Conservation (phyloP, 1,139 yeast species). For the Magnusiomyces suaveolens region DNA sequence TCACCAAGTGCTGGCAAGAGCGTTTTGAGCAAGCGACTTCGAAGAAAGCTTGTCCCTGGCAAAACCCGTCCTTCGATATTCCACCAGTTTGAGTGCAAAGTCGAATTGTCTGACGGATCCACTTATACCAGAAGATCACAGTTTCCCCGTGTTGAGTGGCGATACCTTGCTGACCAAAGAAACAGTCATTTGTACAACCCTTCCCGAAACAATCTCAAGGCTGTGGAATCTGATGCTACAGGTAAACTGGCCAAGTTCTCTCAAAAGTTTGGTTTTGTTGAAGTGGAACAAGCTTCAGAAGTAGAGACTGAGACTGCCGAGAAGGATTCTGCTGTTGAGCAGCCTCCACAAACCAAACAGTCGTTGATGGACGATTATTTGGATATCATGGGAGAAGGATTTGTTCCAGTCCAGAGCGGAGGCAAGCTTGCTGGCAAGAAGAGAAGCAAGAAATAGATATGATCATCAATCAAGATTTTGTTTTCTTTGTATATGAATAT, state of each 20-base stretch:
- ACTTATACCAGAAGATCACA: slow-evolving; percentile 76
- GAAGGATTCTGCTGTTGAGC: slow-evolving; percentile 17
- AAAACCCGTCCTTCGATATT: slow-evolving; percentile 89
- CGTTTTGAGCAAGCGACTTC: slow-evolving; percentile 21
- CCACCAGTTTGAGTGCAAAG: slow-evolving; percentile 75
- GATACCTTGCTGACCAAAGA: slow-evolving; percentile 83
- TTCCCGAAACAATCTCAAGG: slow-evolving; percentile 62
- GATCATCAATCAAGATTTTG: no score
- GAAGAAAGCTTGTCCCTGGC: slow-evolving; percentile 42
- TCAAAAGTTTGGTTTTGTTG: slow-evolving; percentile 51
- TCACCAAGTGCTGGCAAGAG: slow-evolving; percentile 19
- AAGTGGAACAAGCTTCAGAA: slow-evolving; percentile 17
- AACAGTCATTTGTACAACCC: slow-evolving; percentile 84
- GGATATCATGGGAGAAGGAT: slow-evolving; percentile 54
- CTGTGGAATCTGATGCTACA: slow-evolving; percentile 70
- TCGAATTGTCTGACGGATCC: slow-evolving; percentile 89
- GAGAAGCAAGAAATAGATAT: slow-evolving; percentile 32
- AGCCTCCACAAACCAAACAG: slow-evolving; percentile 24
- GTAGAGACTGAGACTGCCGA: slow-evolving; percentile 7
- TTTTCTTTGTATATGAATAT: no score
- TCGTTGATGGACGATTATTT: slow-evolving; percentile 45
- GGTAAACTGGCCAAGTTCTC: slow-evolving; percentile 82
- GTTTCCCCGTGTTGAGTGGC: slow-evolving; percentile 76
- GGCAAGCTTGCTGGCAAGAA: slow-evolving; percentile 51
- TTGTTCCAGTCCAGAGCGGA: slow-evolving; percentile 49